These are phyloP conservation scores for Haplosporangium gracile DNA, from an alignment of 192 early-diverging fungal genomes.

Conservation along the genomic window DNA sequence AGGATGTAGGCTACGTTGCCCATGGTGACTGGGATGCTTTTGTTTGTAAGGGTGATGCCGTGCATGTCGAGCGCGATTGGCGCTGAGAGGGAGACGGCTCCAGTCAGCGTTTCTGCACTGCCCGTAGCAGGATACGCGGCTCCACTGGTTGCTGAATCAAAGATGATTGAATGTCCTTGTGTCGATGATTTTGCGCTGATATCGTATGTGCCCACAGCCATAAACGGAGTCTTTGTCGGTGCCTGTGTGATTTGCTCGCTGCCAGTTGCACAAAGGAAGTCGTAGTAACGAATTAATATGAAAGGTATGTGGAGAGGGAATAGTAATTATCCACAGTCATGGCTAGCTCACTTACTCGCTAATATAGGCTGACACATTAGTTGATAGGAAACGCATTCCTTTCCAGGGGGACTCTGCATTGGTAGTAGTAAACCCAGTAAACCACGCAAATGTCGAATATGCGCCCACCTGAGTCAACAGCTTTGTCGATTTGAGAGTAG, in stretches of 20 bases:
- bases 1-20: constrained; percentile 34
- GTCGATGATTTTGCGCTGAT: constrained; percentile 27
- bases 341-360: not conserved
- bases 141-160: constrained; percentile 26
- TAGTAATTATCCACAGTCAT: not conserved
- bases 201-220: constrained; percentile 33
- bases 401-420: not conserved
- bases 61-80: constrained; percentile 34
- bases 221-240: constrained; percentile 19
- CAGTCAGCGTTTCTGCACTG: not conserved
- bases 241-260: not conserved
- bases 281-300: not conserved
- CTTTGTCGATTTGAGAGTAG: not conserved
- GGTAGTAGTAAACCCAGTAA: not conserved
- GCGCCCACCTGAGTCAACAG: not conserved
- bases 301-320: not conserved
- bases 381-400: not conserved
- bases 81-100: constrained; percentile 15
- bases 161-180: constrained; percentile 34
- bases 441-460: not conserved
- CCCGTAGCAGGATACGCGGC: constrained; percentile 12
- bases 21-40: constrained; percentile 38
- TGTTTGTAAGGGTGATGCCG: constrained; percentile 26
- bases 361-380: not conserved
- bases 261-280: not conserved